Conservation (phyloP, 176 grass and related monocot species). For the Oryza brachyantha region DNA sequence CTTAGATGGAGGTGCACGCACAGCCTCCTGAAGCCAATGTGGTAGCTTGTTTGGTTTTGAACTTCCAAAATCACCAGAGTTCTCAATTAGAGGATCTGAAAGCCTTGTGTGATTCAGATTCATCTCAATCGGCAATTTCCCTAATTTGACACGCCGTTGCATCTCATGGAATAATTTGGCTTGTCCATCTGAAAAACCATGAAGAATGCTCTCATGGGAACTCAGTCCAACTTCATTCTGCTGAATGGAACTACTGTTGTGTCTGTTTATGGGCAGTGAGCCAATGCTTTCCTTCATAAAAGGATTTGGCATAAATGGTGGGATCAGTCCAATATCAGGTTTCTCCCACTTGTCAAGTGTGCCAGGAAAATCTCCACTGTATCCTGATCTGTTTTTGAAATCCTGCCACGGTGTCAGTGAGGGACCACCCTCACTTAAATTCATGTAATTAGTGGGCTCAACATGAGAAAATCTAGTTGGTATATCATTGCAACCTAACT, state of each 20-base stretch:
- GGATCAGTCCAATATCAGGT: constrained; percentile 48
- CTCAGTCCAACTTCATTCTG: constrained; percentile 46
- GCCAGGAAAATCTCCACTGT: constrained; percentile 43
- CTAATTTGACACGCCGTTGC: constrained; percentile 42
- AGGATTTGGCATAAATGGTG: constrained; percentile 56
- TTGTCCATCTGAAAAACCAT: constrained; percentile 50
- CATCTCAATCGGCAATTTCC: constrained; percentile 45
- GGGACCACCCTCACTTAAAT: constrained; percentile 44
- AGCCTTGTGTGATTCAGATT: constrained; percentile 34
- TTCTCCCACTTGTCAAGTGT: constrained; percentile 59
- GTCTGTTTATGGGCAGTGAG: constrained; percentile 46
- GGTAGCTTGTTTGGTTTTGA: constrained; percentile 87
- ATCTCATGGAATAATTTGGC: constrained; percentile 47
- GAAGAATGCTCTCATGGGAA: constrained; percentile 41
- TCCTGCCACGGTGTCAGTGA: constrained; percentile 42
- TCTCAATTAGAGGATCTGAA: constrained; percentile 38
- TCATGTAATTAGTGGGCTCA: constrained; percentile 48
- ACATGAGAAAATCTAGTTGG: constrained; percentile 53
- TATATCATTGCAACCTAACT: constrained; percentile 78
- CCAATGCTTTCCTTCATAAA: constrained; percentile 48
- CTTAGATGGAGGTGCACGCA: constrained; percentile 54
- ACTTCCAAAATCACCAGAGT: constrained; percentile 37
- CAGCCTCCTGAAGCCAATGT: constrained; percentile 96
- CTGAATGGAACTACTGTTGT: constrained; percentile 37
- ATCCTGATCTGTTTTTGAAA: constrained; percentile 45